phyloP scores from a whole-genome alignment of 768 basidiomycete genomes.

The Amanita phalloides region DNA sequence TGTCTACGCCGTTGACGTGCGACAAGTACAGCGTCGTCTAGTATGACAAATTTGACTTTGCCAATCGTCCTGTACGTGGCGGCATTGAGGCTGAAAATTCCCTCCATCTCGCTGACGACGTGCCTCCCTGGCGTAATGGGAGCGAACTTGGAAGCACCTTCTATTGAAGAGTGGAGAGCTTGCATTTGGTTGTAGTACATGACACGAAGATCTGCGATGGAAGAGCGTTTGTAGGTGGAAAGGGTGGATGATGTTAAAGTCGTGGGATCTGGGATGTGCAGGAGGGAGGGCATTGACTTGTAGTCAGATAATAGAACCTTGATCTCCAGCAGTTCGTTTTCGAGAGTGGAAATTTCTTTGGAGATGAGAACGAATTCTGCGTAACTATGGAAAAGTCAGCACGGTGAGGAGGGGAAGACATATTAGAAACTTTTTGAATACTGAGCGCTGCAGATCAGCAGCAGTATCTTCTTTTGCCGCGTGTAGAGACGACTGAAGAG shows the following conservation, averaged over 20 bases:
- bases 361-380: slow-evolving; percentile 95
- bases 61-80: slow-evolving; percentile 93
- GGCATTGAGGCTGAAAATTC: slow-evolving; percentile 76
- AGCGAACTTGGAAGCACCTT: slow-evolving; percentile 92
- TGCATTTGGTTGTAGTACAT: slow-evolving; percentile 95
- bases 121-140: slow-evolving; percentile 89
- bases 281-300: slow-evolving; percentile 88
- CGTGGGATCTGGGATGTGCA: slow-evolving; percentile 81
- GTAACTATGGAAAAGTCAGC: slow-evolving; percentile 44
- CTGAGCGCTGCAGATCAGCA: slow-evolving; percentile 77
- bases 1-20: slow-evolving; percentile 66
- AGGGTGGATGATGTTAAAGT: slow-evolving; percentile 38
- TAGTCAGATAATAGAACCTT: slow-evolving; percentile 92
- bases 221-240: slow-evolving; percentile 60
- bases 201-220: slow-evolving; percentile 89
- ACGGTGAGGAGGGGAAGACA: not conserved
- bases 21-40: slow-evolving; percentile 88
- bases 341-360: slow-evolving; percentile 91
- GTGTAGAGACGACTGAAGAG: slow-evolving; percentile 67
- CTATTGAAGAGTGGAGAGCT: slow-evolving; percentile 77
- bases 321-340: slow-evolving; percentile 96
- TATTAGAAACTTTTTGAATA: slow-evolving; percentile 76
- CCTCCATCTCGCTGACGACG: slow-evolving; percentile 77
- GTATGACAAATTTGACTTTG: slow-evolving; percentile 78
- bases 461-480: slow-evolving; percentile 63